phyloP scores from a whole-genome alignment of 1,284 basidiomycete genomes.

The Trametes hirsuta region DNA sequence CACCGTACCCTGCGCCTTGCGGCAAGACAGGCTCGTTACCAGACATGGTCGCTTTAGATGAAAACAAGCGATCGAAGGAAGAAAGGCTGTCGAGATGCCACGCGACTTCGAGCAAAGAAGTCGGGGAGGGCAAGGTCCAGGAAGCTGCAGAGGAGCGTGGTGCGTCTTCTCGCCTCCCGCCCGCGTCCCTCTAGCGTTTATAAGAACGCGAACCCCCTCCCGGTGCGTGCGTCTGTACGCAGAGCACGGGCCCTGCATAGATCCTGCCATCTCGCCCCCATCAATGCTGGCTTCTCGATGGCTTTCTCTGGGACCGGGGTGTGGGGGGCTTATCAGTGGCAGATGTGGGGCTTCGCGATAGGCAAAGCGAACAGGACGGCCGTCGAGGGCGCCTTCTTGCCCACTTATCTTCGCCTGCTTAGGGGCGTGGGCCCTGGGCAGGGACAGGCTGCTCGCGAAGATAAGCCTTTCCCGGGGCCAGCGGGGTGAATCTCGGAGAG shows the following conservation, averaged over 20 bases:
- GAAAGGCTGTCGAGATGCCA: not conserved
- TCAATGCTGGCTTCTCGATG: not conserved
- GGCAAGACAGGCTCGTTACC: constrained; percentile 34
- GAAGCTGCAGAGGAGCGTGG: not conserved
- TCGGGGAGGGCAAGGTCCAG: constrained; percentile 1
- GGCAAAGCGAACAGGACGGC: constrained; percentile 5
- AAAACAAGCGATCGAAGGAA: not conserved
- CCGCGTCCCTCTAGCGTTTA: constrained; percentile 4
- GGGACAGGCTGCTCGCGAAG: no score
- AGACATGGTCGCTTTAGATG: constrained; percentile 22
- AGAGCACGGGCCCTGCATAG: not conserved
- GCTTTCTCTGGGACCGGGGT: no score
- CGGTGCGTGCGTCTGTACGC: not conserved
- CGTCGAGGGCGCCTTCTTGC: not conserved
- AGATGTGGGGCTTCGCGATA: constrained; percentile 1
- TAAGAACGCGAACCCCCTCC: not conserved
- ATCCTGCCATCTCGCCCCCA: not conserved
- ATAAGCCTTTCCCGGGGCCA: no score
- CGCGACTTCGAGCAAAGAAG: constrained; percentile 13
- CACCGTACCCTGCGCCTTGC: constrained; percentile 63
- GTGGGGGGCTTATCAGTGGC: constrained; percentile 4
- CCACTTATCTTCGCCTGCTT: not conserved
- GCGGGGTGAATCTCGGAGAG: no score
- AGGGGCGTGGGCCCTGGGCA: not conserved
- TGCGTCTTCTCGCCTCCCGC: not conserved